A percentile compares a stretch with the other conserved stretches of the same genome.
phyloP scores from a whole-genome alignment of 1,284 basidiomycete genomes.

The Sphagnurus paluster region DNA sequence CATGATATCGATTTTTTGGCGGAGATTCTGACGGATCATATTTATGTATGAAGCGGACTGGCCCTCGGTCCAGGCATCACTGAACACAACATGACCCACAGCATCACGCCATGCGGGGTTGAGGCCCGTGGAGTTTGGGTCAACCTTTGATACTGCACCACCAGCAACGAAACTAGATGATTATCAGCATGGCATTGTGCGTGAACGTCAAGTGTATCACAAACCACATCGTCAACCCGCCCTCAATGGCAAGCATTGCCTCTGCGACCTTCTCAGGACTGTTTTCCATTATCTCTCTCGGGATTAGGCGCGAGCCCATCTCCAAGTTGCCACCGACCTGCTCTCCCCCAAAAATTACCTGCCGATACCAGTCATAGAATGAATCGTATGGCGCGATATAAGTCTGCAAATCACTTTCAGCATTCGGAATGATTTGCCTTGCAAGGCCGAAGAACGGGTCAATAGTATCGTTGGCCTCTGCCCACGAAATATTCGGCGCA shows the following conservation, averaged over 20 bases:
- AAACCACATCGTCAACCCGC: too few species aligned
- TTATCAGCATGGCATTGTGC: too few species aligned
- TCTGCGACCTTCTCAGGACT: conserved; percentile 29
- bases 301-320: conserved; percentile 37
- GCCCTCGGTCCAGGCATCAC: conserved; percentile 32
- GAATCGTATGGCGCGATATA: conserved; percentile 21
- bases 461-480: conserved; percentile 31
- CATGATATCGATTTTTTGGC: conserved; percentile 25
- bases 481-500: conserved; percentile 34
- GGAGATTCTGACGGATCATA: conserved; percentile 14
- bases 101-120: conserved; percentile 45
- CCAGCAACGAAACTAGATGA: conserved; percentile 39
- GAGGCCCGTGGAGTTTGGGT: conserved; percentile 37
- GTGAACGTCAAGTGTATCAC: too few species aligned
- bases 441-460: conserved; percentile 33
- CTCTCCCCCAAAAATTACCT: conserved; percentile 17
- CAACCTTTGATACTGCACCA: conserved; percentile 35
- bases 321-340: conserved; percentile 26
- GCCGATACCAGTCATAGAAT: conserved; percentile 28
- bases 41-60: conserved; percentile 26
- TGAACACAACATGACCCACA: conserved; percentile 27
- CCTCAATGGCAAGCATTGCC: conserved; percentile 21
- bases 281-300: conserved; percentile 29
- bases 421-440: conserved; percentile 24
- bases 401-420: conserved; percentile 20